Conservation (phyloP, 306 rosid species). For the Cucurbita pepo region DNA sequence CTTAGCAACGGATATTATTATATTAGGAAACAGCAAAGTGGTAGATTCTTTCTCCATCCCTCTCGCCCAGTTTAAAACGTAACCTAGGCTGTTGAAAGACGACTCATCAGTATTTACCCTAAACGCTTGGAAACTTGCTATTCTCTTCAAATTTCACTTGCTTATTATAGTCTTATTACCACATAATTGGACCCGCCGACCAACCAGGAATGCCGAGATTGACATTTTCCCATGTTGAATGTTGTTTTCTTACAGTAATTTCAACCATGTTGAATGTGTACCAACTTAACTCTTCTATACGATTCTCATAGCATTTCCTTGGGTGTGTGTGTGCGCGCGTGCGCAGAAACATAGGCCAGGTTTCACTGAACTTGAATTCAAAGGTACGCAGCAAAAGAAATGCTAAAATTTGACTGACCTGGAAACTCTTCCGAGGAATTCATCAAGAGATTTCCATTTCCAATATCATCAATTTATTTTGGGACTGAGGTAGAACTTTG, state of each 20-base stretch:
- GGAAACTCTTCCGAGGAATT: background rate
- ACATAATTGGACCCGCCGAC: background rate
- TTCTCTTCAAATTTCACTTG: background rate
- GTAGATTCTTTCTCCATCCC: background rate
- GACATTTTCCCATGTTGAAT: background rate
- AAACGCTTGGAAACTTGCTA: background rate
- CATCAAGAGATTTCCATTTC: background rate
- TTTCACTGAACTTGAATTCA: background rate
- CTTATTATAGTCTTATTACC: background rate
- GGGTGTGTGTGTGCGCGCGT: background rate
- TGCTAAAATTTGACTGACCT: background rate
- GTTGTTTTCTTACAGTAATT: no score
- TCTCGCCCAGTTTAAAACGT: no score
- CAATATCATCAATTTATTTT: conserved; percentile 28
- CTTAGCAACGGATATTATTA: background rate
- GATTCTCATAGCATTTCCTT: background rate
- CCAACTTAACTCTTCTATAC: background rate
- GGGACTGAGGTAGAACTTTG: conserved; percentile 51
- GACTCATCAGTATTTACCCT: no score
- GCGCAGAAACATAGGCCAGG: background rate
- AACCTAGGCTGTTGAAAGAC: no score
- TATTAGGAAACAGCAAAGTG: background rate
- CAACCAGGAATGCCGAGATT: no score
- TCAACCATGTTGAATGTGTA: background rate
- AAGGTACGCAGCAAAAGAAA: background rate